Conservation (phyloP, 345 rosid genomes). For the Heritiera fomes region DNA sequence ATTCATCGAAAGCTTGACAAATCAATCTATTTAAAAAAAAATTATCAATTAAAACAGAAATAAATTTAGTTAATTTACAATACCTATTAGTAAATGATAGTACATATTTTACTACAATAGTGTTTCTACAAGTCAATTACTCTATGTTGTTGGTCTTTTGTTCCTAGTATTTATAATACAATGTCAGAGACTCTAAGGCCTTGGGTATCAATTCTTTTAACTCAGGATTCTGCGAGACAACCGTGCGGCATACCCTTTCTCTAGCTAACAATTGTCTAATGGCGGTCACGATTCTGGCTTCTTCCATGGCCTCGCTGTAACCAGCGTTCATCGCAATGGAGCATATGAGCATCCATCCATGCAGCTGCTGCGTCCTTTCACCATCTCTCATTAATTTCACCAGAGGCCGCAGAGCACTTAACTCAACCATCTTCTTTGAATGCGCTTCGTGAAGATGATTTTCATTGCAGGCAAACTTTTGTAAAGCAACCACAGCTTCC, state of each 20-base stretch:
- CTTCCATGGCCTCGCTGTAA: conserved; percentile 51
- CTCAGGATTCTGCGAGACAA: conserved; percentile 34
- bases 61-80: too few species aligned
- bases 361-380: conserved; percentile 37
- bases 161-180: background rate
- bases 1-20: too few species aligned
- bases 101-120: too few species aligned
- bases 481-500: conserved; percentile 62
- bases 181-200: conserved; percentile 24
- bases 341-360: conserved; percentile 61
- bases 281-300: conserved; percentile 62
- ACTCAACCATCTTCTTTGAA: conserved; percentile 60
- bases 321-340: conserved; percentile 61
- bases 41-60: too few species aligned
- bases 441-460: conserved; percentile 60
- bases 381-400: conserved; percentile 47
- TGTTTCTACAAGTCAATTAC: too few species aligned
- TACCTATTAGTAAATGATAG: too few species aligned
- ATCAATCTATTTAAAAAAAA: too few species aligned
- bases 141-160: too few species aligned
- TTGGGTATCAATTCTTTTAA: conserved; percentile 44
- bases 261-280: conserved; percentile 47
- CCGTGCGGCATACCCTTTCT: conserved; percentile 29
- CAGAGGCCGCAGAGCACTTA: conserved; percentile 42
- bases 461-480: conserved; percentile 59